phyloP scores from a whole-genome alignment of 192 early-diverging fungal genomes.

The Umbelopsis vinacea region DNA sequence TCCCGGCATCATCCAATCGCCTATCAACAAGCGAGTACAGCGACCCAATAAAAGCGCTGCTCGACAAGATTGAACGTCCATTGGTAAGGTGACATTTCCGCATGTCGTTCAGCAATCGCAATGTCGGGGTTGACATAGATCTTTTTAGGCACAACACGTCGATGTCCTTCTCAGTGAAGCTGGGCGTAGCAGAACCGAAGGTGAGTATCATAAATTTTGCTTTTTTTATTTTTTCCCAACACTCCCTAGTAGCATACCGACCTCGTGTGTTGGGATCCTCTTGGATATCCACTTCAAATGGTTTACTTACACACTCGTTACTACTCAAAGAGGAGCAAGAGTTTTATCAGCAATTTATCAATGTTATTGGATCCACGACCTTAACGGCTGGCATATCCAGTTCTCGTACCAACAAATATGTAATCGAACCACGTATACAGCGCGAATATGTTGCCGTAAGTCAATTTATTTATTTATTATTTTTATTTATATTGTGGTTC shows the following conservation, averaged over 20 bases:
- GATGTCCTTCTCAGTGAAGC: constrained; percentile 20
- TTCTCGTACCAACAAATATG: constrained; percentile 20
- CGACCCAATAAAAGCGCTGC: constrained; percentile 17
- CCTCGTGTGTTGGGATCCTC: not conserved
- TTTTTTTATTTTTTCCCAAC: not conserved
- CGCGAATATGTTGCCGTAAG: constrained; percentile 15
- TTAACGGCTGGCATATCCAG: not conserved
- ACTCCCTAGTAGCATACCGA: not conserved
- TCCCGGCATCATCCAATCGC: not conserved
- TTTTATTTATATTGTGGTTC: no score
- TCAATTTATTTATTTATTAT: not conserved
- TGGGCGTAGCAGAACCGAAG: constrained; percentile 18
- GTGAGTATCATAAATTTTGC: not conserved
- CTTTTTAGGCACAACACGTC: constrained; percentile 20
- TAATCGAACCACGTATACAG: constrained; percentile 5
- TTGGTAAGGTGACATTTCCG: not conserved
- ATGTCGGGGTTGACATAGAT: constrained; percentile 9
- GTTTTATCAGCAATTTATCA: constrained; percentile 27
- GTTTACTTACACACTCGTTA: not conserved
- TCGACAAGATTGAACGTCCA: constrained; percentile 23
- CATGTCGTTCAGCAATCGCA: no score
- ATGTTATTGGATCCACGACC: constrained; percentile 25
- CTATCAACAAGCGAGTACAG: constrained; percentile 19
- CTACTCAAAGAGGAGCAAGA: constrained; percentile 22
- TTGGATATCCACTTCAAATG: not conserved